phyloP scores from a whole-genome alignment of 179 eudicot species.

The Beta macrorhiza region DNA sequence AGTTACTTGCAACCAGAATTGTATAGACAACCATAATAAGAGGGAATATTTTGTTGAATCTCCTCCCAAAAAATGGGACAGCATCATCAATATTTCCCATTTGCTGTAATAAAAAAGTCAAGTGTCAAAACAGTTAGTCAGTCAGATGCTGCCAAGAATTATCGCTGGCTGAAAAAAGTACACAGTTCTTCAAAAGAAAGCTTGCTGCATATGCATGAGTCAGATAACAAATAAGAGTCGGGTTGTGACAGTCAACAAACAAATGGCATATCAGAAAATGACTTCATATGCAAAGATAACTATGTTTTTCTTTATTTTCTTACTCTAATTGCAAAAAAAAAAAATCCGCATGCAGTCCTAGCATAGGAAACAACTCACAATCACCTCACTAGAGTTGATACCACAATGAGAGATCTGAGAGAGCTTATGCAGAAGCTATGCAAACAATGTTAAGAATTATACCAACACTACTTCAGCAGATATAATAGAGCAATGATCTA shows the following conservation, averaged over 20 bases:
- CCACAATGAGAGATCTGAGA: not conserved
- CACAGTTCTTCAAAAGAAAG: not conserved
- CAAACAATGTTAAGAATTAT: not conserved
- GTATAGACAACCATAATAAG: conserved; percentile 96
- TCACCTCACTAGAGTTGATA: not conserved
- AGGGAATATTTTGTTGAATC: conserved; percentile 88
- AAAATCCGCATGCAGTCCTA: not conserved
- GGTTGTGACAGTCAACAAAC: not conserved
- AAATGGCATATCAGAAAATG: not conserved
- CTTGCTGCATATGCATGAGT: not conserved
- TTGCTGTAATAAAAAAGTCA: conserved; percentile 49
- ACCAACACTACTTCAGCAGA: not conserved
- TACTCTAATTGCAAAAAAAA: not conserved
- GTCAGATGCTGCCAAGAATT: not conserved
- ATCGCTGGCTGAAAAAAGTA: not conserved
- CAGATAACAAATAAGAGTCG: not conserved
- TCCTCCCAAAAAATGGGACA: conserved; percentile 88
- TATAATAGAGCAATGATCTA: not conserved
- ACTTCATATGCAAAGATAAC: not conserved
- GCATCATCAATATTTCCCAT: conserved; percentile 97
- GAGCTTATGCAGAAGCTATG: not conserved
- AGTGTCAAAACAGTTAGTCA: conserved; percentile 7
- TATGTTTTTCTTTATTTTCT: not conserved
- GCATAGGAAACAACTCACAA: not conserved
- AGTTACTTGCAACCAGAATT: conserved; percentile 77